These are phyloP conservation scores for Hypholoma sublateritium DNA, from an alignment of 768 basidiomycete species.

Conservation along the genomic window DNA sequence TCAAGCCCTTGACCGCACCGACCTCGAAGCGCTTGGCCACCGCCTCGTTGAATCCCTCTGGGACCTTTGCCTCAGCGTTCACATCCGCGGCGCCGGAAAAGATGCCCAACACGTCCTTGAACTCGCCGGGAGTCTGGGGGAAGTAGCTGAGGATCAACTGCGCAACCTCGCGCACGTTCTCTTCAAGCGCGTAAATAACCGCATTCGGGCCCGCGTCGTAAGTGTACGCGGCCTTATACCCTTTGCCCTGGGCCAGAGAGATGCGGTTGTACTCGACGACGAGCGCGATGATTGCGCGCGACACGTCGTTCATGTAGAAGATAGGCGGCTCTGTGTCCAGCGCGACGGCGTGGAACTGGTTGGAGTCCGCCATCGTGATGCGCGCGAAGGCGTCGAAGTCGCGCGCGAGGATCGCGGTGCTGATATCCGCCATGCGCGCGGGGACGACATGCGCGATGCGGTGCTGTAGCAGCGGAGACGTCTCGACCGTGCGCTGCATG, in stretches of 20 bases:
- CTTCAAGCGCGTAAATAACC: constrained; percentile 86
- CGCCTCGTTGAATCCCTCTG: constrained; percentile 73
- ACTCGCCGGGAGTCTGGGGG: constrained; percentile 69
- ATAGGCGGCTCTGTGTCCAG: constrained; percentile 97
- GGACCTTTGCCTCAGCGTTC: constrained; percentile 44
- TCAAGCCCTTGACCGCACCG: constrained; percentile 85
- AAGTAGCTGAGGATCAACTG: constrained; percentile 80
- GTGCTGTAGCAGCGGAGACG: constrained; percentile 83
- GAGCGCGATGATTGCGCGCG: constrained; percentile 86
- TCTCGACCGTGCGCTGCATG: constrained; percentile 98
- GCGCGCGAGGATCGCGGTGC: constrained; percentile 69
- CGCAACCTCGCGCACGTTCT: constrained; percentile 78
- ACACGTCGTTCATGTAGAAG: constrained; percentile 99
- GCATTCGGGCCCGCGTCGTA: constrained; percentile 99
- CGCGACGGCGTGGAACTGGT: constrained; percentile 97
- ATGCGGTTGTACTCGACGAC: constrained; percentile 93
- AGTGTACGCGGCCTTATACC: constrained; percentile 92
- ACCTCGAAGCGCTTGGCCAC: constrained; percentile 73
- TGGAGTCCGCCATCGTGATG: constrained; percentile 97
- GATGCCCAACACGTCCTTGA: constrained; percentile 74
- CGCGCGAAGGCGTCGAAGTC: constrained; percentile 90
- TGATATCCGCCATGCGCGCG: constrained; percentile 78
- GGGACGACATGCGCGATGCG: constrained; percentile 89
- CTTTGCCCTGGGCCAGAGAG: constrained; percentile 49
- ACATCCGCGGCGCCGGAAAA: constrained; percentile 45